phyloP scores from a whole-genome alignment of 306 rosid genomes.

The Cyclanthera cordifolia region DNA sequence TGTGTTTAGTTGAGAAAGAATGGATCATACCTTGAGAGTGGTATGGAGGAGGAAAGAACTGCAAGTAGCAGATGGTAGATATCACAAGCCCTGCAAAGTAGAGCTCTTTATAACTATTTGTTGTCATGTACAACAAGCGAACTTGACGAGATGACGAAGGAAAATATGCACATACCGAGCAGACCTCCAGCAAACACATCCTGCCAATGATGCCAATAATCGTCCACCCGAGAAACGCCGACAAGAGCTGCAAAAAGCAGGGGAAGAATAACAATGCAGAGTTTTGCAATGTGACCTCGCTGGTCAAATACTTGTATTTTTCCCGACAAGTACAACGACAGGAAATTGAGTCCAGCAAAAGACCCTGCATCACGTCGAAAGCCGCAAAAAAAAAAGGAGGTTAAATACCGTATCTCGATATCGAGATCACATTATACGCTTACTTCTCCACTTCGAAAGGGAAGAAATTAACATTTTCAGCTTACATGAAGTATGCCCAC shows the following conservation, averaged over 20 bases:
- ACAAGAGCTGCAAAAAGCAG: conserved; percentile 79
- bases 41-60: conserved; percentile 84
- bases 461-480: conserved; percentile 2
- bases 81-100: conserved; percentile 50
- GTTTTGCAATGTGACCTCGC: conserved; percentile 62
- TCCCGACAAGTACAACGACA: conserved; percentile 68
- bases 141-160: neutral
- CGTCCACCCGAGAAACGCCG: conserved; percentile 71
- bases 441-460: neutral
- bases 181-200: conserved; percentile 86
- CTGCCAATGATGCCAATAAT: conserved; percentile 96
- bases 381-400: neutral
- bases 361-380: conserved; percentile 56
- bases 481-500: conserved; percentile 88
- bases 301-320: conserved; percentile 62
- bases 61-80: conserved; percentile 73
- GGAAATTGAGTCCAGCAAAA: conserved; percentile 71
- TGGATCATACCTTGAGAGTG: conserved; percentile 56
- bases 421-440: neutral
- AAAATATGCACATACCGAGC: conserved; percentile 38
- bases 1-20: neutral
- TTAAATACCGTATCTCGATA: neutral
- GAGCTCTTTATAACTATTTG: conserved; percentile 12
- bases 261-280: conserved; percentile 60
- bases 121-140: neutral